phyloP scores from a whole-genome alignment of 202 grass and related monocot genomes.

The Brachypodium distachyon region DNA sequence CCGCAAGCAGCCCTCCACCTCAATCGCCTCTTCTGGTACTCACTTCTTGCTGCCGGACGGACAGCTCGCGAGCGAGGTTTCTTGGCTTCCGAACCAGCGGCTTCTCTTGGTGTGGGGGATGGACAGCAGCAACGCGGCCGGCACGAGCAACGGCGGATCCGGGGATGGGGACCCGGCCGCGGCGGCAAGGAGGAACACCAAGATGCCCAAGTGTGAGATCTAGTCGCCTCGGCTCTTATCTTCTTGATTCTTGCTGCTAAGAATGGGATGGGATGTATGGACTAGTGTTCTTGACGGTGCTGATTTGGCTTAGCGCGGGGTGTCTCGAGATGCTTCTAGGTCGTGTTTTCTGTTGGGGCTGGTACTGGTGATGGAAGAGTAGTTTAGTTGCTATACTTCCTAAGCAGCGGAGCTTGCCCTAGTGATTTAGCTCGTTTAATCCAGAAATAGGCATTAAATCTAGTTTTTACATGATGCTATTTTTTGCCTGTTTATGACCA shows the following conservation, averaged over 20 bases:
- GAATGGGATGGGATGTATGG: background rate
- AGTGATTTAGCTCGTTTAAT: background rate
- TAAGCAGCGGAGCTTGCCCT: background rate
- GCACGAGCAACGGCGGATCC: constrained; percentile 40
- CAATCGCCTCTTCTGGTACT: background rate
- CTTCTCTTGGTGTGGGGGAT: background rate
- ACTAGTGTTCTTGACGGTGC: background rate
- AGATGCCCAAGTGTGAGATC: constrained; percentile 77
- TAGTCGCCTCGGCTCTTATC: background rate
- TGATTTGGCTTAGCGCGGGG: background rate
- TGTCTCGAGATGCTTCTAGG: background rate
- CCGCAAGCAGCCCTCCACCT: background rate
- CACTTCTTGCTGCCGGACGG: background rate
- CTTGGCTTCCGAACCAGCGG: background rate
- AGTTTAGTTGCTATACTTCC: background rate
- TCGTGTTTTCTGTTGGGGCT: background rate
- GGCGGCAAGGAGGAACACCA: constrained; percentile 58
- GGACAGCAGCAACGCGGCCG: constrained; percentile 10
- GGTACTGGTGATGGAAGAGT: no score
- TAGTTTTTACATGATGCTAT: background rate
- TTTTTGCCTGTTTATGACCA: background rate
- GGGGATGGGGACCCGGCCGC: constrained; percentile 22
- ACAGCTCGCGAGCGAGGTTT: constrained; percentile 7
- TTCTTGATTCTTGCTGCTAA: background rate
- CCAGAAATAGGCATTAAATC: background rate